Evolutionary conservation across 192 early-diverging fungal species (phyloP), one percentile per base, ranked within the genome.

Genomic region (Coemansia reversa): DNA sequence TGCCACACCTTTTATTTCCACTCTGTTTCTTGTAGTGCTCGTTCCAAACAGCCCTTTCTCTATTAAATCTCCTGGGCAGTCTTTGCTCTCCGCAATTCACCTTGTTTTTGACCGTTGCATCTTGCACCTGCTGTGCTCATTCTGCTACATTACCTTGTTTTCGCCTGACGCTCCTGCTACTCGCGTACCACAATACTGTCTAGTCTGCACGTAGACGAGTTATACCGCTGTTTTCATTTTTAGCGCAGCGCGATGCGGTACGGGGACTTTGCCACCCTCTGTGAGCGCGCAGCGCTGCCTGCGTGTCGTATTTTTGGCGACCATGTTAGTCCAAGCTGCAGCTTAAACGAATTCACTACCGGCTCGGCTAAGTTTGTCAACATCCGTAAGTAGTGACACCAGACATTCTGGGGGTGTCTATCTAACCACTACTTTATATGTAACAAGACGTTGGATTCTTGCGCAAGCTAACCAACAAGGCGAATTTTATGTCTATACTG

Each of bases 191-290:
- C 35, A 9, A 39, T 39, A 39, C 35, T 39, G 35, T 39, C 35
- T 39, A 11, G 35, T 39, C 35, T 39, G 35, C 4, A 11, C 35
- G 9, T 39, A 39, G 35, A 39, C 35, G 12, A 39, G 35, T 11
- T 4, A 39, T 11, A 39, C 35, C 12, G 35, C 35, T 11, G 5
- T 39, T 39, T 39, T 39, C 4, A 23, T 29, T 29, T 16, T 25
- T 29, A 54, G 51, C 63, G 49, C 66, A 39, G 63, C 58, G 54
- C 63, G 19, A 82, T 82, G 79, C 70, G 71, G 51, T 82, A 76
- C 69, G 79, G 79, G 57, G 79, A 82, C 69, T 82, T 82, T 74
- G 56, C 67, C 39, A 73, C 62, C 18, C 67, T 82, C 52, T 82
- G 79, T 65, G 65, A 77, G 64, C 74, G 74, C 51, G 67, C 79